Evolutionary conservation across 352 stramenopile species (phyloP).

Genomic region (Phytophthora hybrid): DNA sequence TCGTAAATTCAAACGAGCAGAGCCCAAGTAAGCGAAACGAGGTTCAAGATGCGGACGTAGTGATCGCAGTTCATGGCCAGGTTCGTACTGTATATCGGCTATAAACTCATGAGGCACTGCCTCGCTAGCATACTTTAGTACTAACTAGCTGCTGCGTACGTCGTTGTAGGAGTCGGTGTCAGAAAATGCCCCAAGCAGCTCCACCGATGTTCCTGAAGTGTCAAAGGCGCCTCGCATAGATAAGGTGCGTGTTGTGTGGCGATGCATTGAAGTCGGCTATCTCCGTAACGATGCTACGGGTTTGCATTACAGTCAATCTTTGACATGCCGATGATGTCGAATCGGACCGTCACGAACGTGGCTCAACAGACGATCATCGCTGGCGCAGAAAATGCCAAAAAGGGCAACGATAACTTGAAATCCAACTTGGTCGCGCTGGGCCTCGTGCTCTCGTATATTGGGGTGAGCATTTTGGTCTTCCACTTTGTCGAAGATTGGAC

Average conservation of each 20-base stretch:
- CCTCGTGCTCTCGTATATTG: conserved; percentile 69
- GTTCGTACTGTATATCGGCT: conserved; percentile 9
- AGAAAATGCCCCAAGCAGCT: conserved; percentile 11
- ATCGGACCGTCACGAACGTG: conserved; percentile 33
- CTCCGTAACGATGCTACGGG: background rate
- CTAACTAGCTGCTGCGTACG: no score
- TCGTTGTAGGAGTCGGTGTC: conserved; percentile 1
- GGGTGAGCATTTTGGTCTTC: conserved; percentile 62
- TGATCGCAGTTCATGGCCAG: conserved; percentile 20
- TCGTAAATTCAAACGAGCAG: background rate
- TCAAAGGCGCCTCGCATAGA: conserved; percentile 5
- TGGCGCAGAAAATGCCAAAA: conserved; percentile 28
- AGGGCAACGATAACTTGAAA: conserved; percentile 6
- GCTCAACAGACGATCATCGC: conserved; percentile 42
- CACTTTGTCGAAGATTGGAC: conserved; percentile 66
- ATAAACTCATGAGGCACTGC: background rate
- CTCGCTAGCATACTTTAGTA: background rate
- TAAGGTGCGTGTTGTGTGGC: conserved; percentile 4
- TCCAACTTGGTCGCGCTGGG: conserved; percentile 54
- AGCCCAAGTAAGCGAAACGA: conserved; percentile 25
- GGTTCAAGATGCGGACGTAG: conserved; percentile 21
- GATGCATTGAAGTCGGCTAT: background rate
- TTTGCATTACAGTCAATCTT: conserved; percentile 38
- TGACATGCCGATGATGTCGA: conserved; percentile 35
- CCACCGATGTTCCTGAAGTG: conserved; percentile 1